Evolutionary conservation across 495 filamentous ascomycete species (phyloP), one percentile per base, ranked within the genome.

Genomic region (Daldinia grandis): DNA sequence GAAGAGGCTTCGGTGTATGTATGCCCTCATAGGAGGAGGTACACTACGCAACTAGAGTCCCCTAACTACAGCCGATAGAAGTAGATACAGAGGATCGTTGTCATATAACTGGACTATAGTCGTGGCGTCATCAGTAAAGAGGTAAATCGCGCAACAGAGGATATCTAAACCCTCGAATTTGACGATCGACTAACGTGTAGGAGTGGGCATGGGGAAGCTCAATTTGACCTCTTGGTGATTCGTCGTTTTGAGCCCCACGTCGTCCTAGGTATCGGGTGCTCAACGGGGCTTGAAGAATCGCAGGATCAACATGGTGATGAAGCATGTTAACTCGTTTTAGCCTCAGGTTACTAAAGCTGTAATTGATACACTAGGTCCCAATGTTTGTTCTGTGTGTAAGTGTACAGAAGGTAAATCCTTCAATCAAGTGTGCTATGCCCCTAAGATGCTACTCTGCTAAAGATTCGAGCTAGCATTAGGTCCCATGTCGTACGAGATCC

Each of bases 401-500:
- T n/a, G 31, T 17, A 30, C 17, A 37, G 0, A 19, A 21, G 30
- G 5, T 14, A 31, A 31, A 38, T 55, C 33, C 31, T 42, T 42
- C 40, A 3, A 33, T 14, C 6, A 8, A 28, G 33, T 28, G 27
- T 44, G n/a, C 30, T 54, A n/a, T n/a, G n/a, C n/a, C 30, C 54
- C 25, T 1, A 50, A 57, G 19, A 49, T 15, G 38, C 30, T 44
- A 40, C 30, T 21, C 5, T 9, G 14, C n/a, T 19, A 40, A 44
- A 2, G 17, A 24, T 40, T 10, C 12, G 14, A 8, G 40, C 28
- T 3, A n/a, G 30, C 38, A 66, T 58, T 10, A 21, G 31, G 28
- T 38, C 49, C 53, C 30, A 24, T 40, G 30, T 53, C 53, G 58
- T 44, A 35, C 38, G 50, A 37, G 7, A 42, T 17, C 28, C 51